Evolutionary conservation across 2,329 filamentous ascomycete genomes (phyloP).

Genomic region (Laburnicola sp.): DNA sequence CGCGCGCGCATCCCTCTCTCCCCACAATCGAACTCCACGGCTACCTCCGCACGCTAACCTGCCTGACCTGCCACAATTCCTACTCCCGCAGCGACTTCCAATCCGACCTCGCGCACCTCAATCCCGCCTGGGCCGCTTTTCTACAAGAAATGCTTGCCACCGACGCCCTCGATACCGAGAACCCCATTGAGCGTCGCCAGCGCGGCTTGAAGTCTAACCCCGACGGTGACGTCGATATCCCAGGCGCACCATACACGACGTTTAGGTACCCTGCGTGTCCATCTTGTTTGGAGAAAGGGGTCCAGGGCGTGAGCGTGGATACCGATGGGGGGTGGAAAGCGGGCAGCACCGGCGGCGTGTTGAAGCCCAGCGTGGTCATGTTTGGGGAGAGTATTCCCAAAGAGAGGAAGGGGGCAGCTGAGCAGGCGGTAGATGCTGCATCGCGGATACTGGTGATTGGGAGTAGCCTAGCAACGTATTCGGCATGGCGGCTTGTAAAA

Average conservation of each 20-base stretch:
- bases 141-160: constrained; percentile 70
- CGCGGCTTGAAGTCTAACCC: constrained; percentile 83
- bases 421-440: constrained; percentile 74
- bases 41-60: constrained; percentile 79
- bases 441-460: constrained; percentile 78
- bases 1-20: constrained; percentile 70
- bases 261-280: constrained; percentile 93
- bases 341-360: constrained; percentile 64
- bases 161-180: constrained; percentile 77
- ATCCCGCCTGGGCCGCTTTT: constrained; percentile 83
- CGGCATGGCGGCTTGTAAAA: constrained; percentile 87
- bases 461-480: constrained; percentile 91
- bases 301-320: constrained; percentile 68
- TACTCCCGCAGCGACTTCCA: constrained; percentile 77
- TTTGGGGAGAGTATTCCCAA: constrained; percentile 85
- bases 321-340: constrained; percentile 73
- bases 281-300: constrained; percentile 71
- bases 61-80: constrained; percentile 74
- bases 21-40: constrained; percentile 87
- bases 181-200: constrained; percentile 67
- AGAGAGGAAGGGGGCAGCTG: constrained; percentile 72
- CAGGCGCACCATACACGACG: constrained; percentile 81
- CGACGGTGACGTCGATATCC: constrained; percentile 91
- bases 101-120: constrained; percentile 71
- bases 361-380: constrained; percentile 95